Evolutionary conservation across 2,329 filamentous ascomycete genomes (phyloP).

Genomic region (Diaporthe destruens): DNA sequence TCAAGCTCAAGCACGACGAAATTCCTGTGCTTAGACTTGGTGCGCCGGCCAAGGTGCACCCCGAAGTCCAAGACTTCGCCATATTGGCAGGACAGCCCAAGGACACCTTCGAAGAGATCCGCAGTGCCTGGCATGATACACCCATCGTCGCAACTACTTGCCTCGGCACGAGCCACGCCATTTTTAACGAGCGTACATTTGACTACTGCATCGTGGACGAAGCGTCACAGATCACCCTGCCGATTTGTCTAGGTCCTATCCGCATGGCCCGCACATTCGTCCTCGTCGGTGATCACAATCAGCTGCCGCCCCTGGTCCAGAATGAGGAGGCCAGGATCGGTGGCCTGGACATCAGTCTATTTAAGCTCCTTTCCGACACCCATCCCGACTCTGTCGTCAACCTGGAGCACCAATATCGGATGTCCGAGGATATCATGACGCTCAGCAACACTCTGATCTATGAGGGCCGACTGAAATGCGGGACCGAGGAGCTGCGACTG

Average conservation of each 20-base stretch:
- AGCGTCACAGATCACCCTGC: slow-evolving; percentile 95
- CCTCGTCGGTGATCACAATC: slow-evolving; percentile 95
- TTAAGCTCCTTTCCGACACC: slow-evolving; percentile 90
- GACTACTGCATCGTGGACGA: slow-evolving; percentile 99
- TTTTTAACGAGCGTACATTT: slow-evolving; percentile 91
- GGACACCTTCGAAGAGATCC: slow-evolving; percentile 84
- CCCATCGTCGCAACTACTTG: slow-evolving; percentile 96
- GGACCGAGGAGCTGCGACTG: slow-evolving; percentile 79
- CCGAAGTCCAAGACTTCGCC: slow-evolving; percentile 87
- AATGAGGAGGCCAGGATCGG: slow-evolving; percentile 89
- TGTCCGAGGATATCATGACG: slow-evolving; percentile 97
- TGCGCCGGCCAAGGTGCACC: slow-evolving; percentile 85
- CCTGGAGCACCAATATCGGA: slow-evolving; percentile 95
- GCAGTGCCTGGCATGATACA: slow-evolving; percentile 84
- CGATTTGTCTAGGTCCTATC: slow-evolving; percentile 93
- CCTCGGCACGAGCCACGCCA: slow-evolving; percentile 86
- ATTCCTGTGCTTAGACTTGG: slow-evolving; percentile 89
- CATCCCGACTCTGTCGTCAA: slow-evolving; percentile 91
- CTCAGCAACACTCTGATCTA: slow-evolving; percentile 96
- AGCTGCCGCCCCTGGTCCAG: slow-evolving; percentile 92
- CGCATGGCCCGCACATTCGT: slow-evolving; percentile 94
- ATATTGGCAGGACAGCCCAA: slow-evolving; percentile 81
- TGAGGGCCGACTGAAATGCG: slow-evolving; percentile 89
- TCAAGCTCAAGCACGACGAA: slow-evolving; percentile 86
- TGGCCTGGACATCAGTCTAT: slow-evolving; percentile 91